Evolutionary conservation across 2,329 filamentous ascomycete genomes (phyloP), one percentile per base, ranked within the genome.

Genomic region (Aspergillus fumigatiaffinis): DNA sequence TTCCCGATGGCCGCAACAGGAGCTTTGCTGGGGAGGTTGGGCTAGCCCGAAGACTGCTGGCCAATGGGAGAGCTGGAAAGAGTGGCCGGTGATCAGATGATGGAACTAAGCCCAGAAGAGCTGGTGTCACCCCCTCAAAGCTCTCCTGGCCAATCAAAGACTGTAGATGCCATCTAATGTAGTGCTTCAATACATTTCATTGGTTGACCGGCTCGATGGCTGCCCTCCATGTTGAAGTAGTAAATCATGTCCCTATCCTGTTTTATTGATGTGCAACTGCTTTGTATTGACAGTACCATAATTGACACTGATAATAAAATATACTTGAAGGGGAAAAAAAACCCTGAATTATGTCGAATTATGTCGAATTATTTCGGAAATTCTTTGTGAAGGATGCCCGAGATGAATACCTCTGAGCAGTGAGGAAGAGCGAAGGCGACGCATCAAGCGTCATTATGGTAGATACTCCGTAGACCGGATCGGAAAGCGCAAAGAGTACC

Each of bases 211-310:
- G 14, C 21, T 20, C 47, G n/a, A 51, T 52, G 51, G n/a, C n/a
- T 42, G 38, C 51, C 54, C 51, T 53, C 53, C 53, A 52, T 52
- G 54, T 58, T 54, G 58, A 52, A 51, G 64, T 53, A 62, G 55
- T 59, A 54, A 57, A 60, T 62, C 51, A 50, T 59, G 38, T 58
- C 58, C 52, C 53, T 51, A 53, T 52, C 60, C 56, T 53, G 58
- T 55, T 56, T 54, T 32, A 50, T 38, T 28, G 44, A 28, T 49
- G 58, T 55, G 48, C 54, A 51, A 44, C 42, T n/a, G 17, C 42
- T 60, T 62, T 48, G 58, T 59, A 60, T 60, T 50, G 52, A 56
- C 61, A 38, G 61, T 61, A 58, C 63, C 49, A 21, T 21, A 51
- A 54, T 60, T 55, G 52, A 52, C 5, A n/a, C 6, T 38, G 5